Conservation (phyloP, 768 basidiomycete species). For the Boletus sensibilis region DNA sequence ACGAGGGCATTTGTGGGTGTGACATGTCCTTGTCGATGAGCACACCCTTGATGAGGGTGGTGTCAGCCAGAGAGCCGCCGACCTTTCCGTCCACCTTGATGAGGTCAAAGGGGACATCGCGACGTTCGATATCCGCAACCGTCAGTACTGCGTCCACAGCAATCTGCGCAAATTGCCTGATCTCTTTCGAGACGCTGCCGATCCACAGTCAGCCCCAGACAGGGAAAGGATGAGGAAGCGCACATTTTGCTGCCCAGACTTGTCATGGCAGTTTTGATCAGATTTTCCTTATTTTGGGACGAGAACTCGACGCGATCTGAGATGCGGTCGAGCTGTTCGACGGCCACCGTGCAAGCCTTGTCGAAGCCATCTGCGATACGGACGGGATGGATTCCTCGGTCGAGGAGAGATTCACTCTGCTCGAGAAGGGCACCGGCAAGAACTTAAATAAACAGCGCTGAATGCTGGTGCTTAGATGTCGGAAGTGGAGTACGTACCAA, state of each 20-base stretch:
- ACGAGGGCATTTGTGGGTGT: constrained; percentile 95
- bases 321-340: constrained; percentile 86
- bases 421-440: constrained; percentile 97
- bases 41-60: constrained; percentile 92
- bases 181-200: constrained; percentile 92
- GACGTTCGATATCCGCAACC: constrained; percentile 92
- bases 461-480: constrained; percentile 2
- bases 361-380: constrained; percentile 99
- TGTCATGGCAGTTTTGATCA: constrained; percentile 94
- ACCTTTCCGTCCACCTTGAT: constrained; percentile 99
- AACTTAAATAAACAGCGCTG: constrained; percentile 46
- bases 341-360: constrained; percentile 86
- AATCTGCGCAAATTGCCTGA: constrained; percentile 92
- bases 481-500: constrained; percentile 61
- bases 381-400: constrained; percentile 98
- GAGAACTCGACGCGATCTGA: constrained; percentile 90
- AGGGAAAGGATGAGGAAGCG: not conserved
- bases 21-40: constrained; percentile 99
- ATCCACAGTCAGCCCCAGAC: constrained; percentile 2
- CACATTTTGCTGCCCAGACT: constrained; percentile 98
- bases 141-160: constrained; percentile 95
- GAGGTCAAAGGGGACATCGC: constrained; percentile 94
- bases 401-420: constrained; percentile 92
- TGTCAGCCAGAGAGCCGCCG: constrained; percentile 95
- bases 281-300: constrained; percentile 75